Conservation (phyloP, 495 filamentous ascomycete species). For the Annulohypoxylon stygium region DNA sequence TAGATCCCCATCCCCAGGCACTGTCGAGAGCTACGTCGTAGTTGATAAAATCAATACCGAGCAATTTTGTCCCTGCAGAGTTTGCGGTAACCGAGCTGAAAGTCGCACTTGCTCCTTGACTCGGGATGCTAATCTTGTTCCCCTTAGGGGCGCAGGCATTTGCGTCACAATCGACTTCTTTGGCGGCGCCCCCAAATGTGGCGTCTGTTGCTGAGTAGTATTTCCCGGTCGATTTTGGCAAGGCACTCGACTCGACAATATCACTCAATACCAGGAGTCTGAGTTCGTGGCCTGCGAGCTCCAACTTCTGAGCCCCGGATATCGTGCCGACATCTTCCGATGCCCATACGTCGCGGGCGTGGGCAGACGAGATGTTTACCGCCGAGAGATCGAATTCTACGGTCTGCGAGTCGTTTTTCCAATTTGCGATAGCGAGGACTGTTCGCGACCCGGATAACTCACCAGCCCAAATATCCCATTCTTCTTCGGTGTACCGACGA, state of each 20-base stretch:
- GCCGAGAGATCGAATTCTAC: constrained; percentile 58
- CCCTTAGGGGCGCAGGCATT: constrained; percentile 57
- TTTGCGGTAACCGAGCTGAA: constrained; percentile 37
- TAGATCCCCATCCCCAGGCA: constrained; percentile 59
- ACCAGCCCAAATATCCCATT: constrained; percentile 65
- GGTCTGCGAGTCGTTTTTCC: constrained; percentile 55
- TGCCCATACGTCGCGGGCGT: constrained; percentile 61
- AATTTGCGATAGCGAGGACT: constrained; percentile 63
- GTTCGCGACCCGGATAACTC: constrained; percentile 55
- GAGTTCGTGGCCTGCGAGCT: constrained; percentile 59
- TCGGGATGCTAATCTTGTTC: constrained; percentile 58
- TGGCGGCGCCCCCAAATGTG: constrained; percentile 51
- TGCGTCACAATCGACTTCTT: constrained; percentile 49
- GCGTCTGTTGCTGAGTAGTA: constrained; percentile 60
- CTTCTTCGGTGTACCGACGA: constrained; percentile 53
- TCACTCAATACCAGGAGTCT: constrained; percentile 59
- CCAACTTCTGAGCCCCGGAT: constrained; percentile 55
- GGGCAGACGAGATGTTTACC: constrained; percentile 57
- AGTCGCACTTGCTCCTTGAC: constrained; percentile 39
- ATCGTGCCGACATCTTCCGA: constrained; percentile 48
- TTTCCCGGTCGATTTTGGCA: constrained; percentile 46
- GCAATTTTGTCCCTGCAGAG: constrained; percentile 52
- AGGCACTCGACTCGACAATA: constrained; percentile 50
- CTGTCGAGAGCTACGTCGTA: constrained; percentile 63
- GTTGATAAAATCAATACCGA: constrained; percentile 65